Evolutionary conservation across 2,329 filamentous ascomycete species (phyloP).

Genomic region (Epichloe elymi): DNA sequence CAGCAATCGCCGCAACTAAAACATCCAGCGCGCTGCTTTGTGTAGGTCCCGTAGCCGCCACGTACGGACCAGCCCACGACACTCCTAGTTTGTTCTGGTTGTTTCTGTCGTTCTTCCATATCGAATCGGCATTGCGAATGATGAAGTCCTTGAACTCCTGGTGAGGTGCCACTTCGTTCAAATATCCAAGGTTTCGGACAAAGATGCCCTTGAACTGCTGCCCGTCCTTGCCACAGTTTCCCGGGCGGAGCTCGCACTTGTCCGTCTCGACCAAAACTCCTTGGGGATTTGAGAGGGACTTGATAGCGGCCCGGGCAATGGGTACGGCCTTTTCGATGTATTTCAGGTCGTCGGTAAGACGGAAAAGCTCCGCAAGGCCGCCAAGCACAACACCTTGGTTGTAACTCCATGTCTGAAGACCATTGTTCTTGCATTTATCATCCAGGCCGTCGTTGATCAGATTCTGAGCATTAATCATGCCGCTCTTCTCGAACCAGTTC

Average conservation of each 20-base stretch:
- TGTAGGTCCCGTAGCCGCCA: conserved; percentile 37
- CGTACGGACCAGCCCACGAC: conserved; percentile 51
- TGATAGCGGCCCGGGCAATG: conserved; percentile 41
- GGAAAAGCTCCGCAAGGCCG: conserved; percentile 37
- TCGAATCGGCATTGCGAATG: conserved; percentile 46
- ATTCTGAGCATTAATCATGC: conserved; percentile 36
- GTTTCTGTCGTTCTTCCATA: conserved; percentile 48
- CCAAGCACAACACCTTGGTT: conserved; percentile 47
- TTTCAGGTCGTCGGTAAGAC: conserved; percentile 26
- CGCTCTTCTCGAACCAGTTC: conserved; percentile 37
- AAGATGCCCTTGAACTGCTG: conserved; percentile 65
- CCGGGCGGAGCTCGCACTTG: conserved; percentile 19
- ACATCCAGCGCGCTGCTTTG: conserved; percentile 55
- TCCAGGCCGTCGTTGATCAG: conserved; percentile 42
- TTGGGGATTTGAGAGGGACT: conserved; percentile 26
- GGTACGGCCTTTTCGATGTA: conserved; percentile 29
- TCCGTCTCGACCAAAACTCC: conserved; percentile 31
- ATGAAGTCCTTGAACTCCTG: conserved; percentile 41
- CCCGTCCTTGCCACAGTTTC: conserved; percentile 33
- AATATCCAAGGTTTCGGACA: conserved; percentile 46
- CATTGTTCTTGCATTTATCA: conserved; percentile 36
- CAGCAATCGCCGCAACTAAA: conserved; percentile 45
- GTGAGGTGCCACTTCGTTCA: conserved; percentile 39
- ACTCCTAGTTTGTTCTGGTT: conserved; percentile 40
- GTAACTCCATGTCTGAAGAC: conserved; percentile 37